Evolutionary conservation across 345 rosid species (phyloP).

Genomic region (Melaleuca alternifolia): DNA sequence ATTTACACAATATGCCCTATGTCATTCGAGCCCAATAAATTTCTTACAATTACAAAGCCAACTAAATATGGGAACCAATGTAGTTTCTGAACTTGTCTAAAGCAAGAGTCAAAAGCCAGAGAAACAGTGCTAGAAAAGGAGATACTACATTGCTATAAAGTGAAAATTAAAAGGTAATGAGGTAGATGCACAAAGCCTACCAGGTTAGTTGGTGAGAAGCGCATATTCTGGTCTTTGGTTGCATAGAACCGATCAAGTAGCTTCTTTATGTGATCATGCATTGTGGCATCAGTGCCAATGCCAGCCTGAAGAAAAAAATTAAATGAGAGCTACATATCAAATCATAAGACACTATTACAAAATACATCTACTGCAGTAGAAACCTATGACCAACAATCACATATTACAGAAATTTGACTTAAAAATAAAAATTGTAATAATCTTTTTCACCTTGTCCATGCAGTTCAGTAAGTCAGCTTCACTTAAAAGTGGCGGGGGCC

Average conservation of each 20-base stretch:
- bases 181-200: conserved; percentile 25
- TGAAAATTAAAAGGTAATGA: neutral
- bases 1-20: neutral
- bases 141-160: neutral
- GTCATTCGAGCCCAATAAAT: neutral
- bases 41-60: neutral
- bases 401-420: neutral
- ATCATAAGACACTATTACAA: neutral
- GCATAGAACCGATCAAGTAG: conserved; percentile 93
- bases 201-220: conserved; percentile 85
- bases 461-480: conserved; percentile 91
- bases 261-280: conserved; percentile 99
- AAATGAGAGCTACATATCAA: neutral
- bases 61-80: neutral
- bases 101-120: neutral
- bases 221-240: conserved; percentile 77
- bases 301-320: conserved; percentile 52
- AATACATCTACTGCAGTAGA: neutral
- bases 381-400: neutral
- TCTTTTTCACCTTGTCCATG: conserved; percentile 85
- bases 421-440: neutral
- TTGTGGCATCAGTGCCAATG: conserved; percentile 98
- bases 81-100: neutral
- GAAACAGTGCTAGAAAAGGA: neutral
- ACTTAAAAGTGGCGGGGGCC: conserved; percentile 86